Evolutionary conservation across 352 stramenopile species (phyloP).

Genomic region (Phytophthora pseudosyringae): DNA sequence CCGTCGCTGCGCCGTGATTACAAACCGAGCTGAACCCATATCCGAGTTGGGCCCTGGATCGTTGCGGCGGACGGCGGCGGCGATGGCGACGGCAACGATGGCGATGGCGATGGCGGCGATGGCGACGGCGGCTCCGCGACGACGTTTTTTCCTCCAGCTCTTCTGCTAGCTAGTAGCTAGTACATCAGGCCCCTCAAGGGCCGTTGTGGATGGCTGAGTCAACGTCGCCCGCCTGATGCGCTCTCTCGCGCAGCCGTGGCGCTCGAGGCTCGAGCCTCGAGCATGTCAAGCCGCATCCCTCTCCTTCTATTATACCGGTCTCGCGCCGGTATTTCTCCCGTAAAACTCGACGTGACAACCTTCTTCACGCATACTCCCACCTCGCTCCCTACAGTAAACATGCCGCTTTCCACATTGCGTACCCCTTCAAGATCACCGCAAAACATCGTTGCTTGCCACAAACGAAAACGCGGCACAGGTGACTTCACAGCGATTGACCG

Average conservation of each 20-base stretch:
- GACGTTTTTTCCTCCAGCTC: too few relatives aligned
- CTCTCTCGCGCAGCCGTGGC: too few relatives aligned
- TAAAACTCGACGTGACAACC: conserved; percentile 24
- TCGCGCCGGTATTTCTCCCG: conserved; percentile 2
- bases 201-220: too few relatives aligned
- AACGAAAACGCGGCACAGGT: conserved; percentile 10
- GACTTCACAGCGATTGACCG: conserved; percentile 4
- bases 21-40: conserved; percentile 23
- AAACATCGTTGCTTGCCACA: conserved; percentile 15
- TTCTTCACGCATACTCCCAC: conserved; percentile 20
- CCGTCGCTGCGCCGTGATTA: conserved; percentile 16
- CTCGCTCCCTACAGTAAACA: conserved; percentile 23
- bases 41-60: too few relatives aligned
- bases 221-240: too few relatives aligned
- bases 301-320: conserved; percentile 9
- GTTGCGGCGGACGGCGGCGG: too few relatives aligned
- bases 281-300: not conserved
- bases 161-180: not conserved
- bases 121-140: too few relatives aligned
- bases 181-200: too few relatives aligned
- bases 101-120: too few relatives aligned
- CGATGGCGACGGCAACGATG: not conserved
- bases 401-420: not conserved
- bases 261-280: too few relatives aligned
- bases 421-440: conserved; percentile 29